Percentiles rank a stretch among this genome's conserved stretches.
These are phyloP conservation scores for Suhomyces ambrosiae DNA, from an alignment of 1,139 yeast species.

Conservation along the genomic window DNA sequence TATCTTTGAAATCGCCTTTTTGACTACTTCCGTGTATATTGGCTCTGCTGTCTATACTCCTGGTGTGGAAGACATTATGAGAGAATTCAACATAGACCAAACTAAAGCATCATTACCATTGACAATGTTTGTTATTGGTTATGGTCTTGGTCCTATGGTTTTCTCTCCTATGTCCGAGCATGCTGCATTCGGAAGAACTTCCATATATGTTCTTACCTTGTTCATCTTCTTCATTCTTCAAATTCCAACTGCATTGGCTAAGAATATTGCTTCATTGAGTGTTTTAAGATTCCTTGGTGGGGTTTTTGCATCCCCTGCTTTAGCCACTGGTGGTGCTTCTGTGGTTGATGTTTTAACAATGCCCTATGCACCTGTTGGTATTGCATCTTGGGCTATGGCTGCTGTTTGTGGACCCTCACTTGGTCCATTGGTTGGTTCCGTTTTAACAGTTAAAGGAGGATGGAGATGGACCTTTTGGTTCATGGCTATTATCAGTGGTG, in stretches of 20 bases:
- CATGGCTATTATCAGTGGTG: constrained; percentile 34
- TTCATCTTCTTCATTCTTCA: constrained; percentile 36
- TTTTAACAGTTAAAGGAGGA: constrained; percentile 28
- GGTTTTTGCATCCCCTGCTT: constrained; percentile 37
- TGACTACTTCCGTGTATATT: constrained; percentile 59
- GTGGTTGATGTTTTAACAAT: constrained; percentile 30
- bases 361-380: constrained; percentile 35
- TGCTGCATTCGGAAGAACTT: constrained; percentile 55
- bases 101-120: constrained; percentile 37
- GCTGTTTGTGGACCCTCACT: constrained; percentile 41
- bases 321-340: constrained; percentile 44
- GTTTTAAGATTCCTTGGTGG: constrained; percentile 38
- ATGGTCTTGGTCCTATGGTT: constrained; percentile 43
- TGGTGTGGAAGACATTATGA: constrained; percentile 38
- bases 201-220: constrained; percentile 33
- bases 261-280: constrained; percentile 34
- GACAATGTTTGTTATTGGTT: constrained; percentile 40
- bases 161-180: constrained; percentile 43
- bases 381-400: constrained; percentile 38
- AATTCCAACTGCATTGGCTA: constrained; percentile 32
- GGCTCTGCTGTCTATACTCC: constrained; percentile 67
- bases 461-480: constrained; percentile 49
- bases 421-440: constrained; percentile 42
- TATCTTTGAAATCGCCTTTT: constrained; percentile 40
- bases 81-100: constrained; percentile 28